Conservation (phyloP, 1,284 basidiomycete species). For the Sutorius eximius region DNA sequence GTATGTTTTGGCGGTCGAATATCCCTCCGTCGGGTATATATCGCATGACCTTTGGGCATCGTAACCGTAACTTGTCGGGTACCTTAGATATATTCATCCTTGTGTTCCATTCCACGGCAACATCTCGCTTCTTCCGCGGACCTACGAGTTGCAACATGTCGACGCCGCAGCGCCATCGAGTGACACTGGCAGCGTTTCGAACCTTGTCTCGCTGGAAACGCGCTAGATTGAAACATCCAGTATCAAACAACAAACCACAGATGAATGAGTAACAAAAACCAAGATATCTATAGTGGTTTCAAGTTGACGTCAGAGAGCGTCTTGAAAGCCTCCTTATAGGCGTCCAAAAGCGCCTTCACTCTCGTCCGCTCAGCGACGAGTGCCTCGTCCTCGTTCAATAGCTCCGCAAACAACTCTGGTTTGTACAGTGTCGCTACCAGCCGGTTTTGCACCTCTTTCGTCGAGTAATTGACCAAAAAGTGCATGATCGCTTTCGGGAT, state of each 20-base stretch:
- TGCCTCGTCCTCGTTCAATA: constrained; percentile 95
- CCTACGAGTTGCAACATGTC: neutral
- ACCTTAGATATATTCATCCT: constrained; percentile 13
- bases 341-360: constrained; percentile 93
- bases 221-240: neutral
- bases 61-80: constrained; percentile 2
- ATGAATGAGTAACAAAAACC: neutral
- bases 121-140: neutral
- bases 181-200: neutral
- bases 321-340: constrained; percentile 97
- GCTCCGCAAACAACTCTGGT: constrained; percentile 86
- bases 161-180: too few species aligned
- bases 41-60: constrained; percentile 5
- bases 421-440: constrained; percentile 93
- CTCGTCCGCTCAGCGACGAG: constrained; percentile 90
- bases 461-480: constrained; percentile 94
- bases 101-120: neutral
- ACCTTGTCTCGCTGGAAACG: neutral
- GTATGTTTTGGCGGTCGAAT: constrained; percentile 14
- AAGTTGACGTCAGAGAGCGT: constrained; percentile 76
- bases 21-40: constrained; percentile 10
- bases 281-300: constrained; percentile 51
- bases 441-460: constrained; percentile 94
- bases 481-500: constrained; percentile 98
- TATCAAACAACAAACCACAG: neutral